A percentile compares a stretch with the other conserved stretches of the same genome.
These are phyloP conservation scores for Hymenoscyphus salicellus DNA, from an alignment of 2,329 filamentous ascomycete genomes.

Conservation along the genomic window DNA sequence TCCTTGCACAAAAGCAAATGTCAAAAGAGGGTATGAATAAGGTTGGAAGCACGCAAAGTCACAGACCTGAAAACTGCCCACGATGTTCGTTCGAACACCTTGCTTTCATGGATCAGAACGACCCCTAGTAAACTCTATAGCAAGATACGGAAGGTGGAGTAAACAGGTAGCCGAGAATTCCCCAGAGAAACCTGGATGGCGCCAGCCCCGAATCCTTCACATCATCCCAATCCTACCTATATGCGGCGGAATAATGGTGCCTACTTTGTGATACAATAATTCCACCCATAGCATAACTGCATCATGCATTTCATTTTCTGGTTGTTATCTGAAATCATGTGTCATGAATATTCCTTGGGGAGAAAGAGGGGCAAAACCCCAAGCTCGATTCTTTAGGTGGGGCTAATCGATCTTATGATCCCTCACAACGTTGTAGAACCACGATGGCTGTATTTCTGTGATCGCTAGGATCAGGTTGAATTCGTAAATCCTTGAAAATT, in stretches of 20 bases:
- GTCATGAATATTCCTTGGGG: too few species aligned
- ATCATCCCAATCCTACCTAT: not conserved
- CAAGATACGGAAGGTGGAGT: not conserved
- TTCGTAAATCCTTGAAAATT: not conserved
- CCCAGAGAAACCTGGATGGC: not conserved
- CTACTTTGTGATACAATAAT: not conserved
- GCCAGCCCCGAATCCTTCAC: not conserved
- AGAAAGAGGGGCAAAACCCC: not conserved
- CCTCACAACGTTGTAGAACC: not conserved
- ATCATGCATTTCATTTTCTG: not conserved
- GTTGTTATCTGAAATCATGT: too few species aligned
- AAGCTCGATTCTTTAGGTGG: not conserved
- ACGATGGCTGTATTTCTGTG: not conserved
- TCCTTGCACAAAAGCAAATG: not conserved
- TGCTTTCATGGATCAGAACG: not conserved
- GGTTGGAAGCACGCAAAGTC: conserved; percentile 1
- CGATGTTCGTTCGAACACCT: not conserved
- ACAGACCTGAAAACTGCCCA: not conserved
- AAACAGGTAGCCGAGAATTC: not conserved
- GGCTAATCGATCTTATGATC: not conserved
- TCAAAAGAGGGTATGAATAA: not conserved
- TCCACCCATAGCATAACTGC: not conserved
- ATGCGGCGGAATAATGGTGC: not conserved
- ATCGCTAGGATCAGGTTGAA: not conserved
- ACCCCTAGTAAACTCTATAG: not conserved